Evolutionary conservation across 2,329 filamentous ascomycete species (phyloP).

Genomic region (Penicillium capsulatum): DNA sequence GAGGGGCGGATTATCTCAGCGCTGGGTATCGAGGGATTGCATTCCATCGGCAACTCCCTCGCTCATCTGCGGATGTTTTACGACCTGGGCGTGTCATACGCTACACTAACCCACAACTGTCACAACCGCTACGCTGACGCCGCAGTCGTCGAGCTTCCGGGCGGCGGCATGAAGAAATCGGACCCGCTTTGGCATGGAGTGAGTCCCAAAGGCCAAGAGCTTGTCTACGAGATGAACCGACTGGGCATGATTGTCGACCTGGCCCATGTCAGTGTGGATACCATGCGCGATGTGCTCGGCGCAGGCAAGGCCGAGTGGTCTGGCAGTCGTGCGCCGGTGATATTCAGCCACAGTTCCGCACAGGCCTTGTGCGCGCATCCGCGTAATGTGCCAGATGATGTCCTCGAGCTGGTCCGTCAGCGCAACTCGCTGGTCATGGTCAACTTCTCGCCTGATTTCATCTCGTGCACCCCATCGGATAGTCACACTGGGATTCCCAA

Average conservation of each 20-base stretch:
- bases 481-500: constrained; percentile 63
- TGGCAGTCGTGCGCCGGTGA: constrained; percentile 74
- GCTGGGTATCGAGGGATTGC: constrained; percentile 78
- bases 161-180: constrained; percentile 37
- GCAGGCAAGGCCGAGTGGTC: constrained; percentile 57
- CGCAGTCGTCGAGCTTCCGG: constrained; percentile 52
- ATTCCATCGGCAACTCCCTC: constrained; percentile 80
- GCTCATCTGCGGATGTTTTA: constrained; percentile 69
- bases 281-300: constrained; percentile 77
- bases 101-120: constrained; percentile 88
- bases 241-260: constrained; percentile 93
- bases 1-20: constrained; percentile 68
- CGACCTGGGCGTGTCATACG: constrained; percentile 76
- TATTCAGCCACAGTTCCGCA: constrained; percentile 84
- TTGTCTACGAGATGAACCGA: constrained; percentile 88
- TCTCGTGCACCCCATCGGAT: constrained; percentile 64
- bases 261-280: constrained; percentile 71
- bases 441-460: constrained; percentile 79
- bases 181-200: constrained; percentile 57
- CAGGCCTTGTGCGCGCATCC: constrained; percentile 79
- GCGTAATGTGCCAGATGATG: constrained; percentile 81
- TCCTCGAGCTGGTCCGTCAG: constrained; percentile 70
- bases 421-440: constrained; percentile 80
- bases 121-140: constrained; percentile 87
- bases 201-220: constrained; percentile 61